Evolutionary conservation across 257 asterid species (phyloP).

Genomic region (Anisodus tanguticus): DNA sequence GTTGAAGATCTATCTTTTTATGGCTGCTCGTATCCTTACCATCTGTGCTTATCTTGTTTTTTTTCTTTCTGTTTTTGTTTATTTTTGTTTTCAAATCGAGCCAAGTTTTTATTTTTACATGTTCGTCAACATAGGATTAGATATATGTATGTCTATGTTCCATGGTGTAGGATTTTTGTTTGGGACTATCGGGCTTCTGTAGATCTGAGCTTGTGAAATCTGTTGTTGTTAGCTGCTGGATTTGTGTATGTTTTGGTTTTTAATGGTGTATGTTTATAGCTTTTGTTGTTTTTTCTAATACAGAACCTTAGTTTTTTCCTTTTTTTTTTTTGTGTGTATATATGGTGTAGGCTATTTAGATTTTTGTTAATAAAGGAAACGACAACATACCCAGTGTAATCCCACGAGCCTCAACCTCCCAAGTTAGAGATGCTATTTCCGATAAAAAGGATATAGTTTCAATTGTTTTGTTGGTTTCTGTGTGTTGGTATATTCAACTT

Average conservation of each 20-base stretch:
- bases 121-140: background rate
- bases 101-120: background rate
- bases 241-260: background rate
- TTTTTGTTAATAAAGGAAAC: background rate
- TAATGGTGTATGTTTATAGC: background rate
- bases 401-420: too few species aligned
- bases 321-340: background rate
- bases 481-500: background rate
- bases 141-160: background rate
- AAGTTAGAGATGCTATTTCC: too few species aligned
- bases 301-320: background rate
- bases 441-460: background rate
- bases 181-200: constrained; percentile 6
- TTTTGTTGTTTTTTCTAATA: background rate
- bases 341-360: background rate
- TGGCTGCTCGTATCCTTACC: constrained; percentile 71
- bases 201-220: constrained; percentile 41
- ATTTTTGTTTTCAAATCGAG: background rate
- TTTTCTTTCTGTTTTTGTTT: background rate
- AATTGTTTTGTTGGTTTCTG: background rate
- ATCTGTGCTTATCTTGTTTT: background rate
- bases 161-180: background rate
- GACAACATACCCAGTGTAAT: too few species aligned
- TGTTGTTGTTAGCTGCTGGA: background rate
- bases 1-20: constrained; percentile 36